Base-by-base conservation (phyloP, 2,329 filamentous ascomycete genomes). In the Colletotrichum incanum region DNA sequence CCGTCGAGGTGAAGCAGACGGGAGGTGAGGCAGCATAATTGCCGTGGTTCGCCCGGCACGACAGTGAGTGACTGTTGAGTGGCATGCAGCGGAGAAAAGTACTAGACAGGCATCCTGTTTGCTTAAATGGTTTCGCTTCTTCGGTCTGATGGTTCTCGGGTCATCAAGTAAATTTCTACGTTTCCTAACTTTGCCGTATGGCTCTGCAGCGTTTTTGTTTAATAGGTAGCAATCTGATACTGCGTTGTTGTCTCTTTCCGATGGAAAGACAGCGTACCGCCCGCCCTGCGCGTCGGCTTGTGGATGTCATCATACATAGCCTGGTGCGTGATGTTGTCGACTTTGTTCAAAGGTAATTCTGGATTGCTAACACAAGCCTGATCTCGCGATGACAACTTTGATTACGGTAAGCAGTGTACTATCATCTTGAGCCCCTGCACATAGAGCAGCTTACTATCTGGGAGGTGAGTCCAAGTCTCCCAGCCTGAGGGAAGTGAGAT, bases 1-100 rank as follows among this genome's bases (percentile, higher is more conserved):
- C 82, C 16, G 76, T 81, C 43, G 77, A 78, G 31, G 80, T 81
- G 8, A 77, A 82, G 61, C 82, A 84, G 47, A 70, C 60, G 26
- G 73, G 66, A 26, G 67, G 67, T 23, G 74, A 75, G 47, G 65
- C 62, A 54, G 68, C 60, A 43, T 73, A 65, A 64, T 47, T 50
- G 31, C 18, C 39, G 58, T 43, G 54, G 52, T n/a, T 55, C 41
- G 47, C 67, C 45, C 26, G 45, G 28, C 28, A 68, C 20, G 45
- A 61, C 16, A 52, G 59, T 73, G 64, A 69, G 61, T 73, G 49
- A 58, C 34, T 61, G 26, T 28, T 37, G 45, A 60, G 50, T 41
- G 55, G 66, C 23, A 72, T 68, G 12, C 47, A 55, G 59, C 45
- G 69, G 63, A 67, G 61, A 59, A 72, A 67, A 73, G 31, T 39